Percentiles rank a stretch among this genome's conserved stretches.
These are phyloP conservation scores for Phylloporus arenicola DNA, from an alignment of 768 basidiomycete genomes.

Conservation along the genomic window DNA sequence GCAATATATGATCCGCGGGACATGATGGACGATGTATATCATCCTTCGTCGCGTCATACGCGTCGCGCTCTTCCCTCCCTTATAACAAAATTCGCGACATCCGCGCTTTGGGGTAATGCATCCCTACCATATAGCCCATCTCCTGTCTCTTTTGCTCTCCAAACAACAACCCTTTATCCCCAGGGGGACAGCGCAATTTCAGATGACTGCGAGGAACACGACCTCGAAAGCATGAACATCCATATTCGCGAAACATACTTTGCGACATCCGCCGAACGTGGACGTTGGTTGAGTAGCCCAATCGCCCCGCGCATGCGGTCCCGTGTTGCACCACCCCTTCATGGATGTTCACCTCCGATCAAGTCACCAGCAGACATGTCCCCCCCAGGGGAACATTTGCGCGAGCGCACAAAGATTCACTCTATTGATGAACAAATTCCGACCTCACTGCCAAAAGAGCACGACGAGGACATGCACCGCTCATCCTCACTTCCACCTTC, in stretches of 20 bases:
- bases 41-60: slow-evolving; percentile 2
- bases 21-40: background rate
- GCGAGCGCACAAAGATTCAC: background rate
- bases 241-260: slow-evolving; percentile 47
- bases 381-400: slow-evolving; percentile 1
- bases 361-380: slow-evolving; percentile 6
- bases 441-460: slow-evolving; percentile 2
- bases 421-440: background rate
- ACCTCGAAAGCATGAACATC: slow-evolving; percentile 31
- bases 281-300: slow-evolving; percentile 52
- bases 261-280: slow-evolving; percentile 52
- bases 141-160: background rate
- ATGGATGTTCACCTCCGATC: slow-evolving; percentile 23
- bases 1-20: background rate
- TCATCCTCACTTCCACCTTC: slow-evolving; percentile 34
- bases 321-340: slow-evolving; percentile 8
- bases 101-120: background rate
- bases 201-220: slow-evolving; percentile 25
- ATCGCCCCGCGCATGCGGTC: slow-evolving; percentile 26
- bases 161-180: slow-evolving; percentile 2
- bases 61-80: slow-evolving; percentile 16
- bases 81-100: slow-evolving; percentile 12
- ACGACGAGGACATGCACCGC: slow-evolving; percentile 16
- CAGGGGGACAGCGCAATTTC: slow-evolving; percentile 13
- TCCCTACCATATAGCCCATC: background rate